These are phyloP conservation scores for Peronospora destructor DNA, from an alignment of 352 stramenopile species.

Conservation along the genomic window DNA sequence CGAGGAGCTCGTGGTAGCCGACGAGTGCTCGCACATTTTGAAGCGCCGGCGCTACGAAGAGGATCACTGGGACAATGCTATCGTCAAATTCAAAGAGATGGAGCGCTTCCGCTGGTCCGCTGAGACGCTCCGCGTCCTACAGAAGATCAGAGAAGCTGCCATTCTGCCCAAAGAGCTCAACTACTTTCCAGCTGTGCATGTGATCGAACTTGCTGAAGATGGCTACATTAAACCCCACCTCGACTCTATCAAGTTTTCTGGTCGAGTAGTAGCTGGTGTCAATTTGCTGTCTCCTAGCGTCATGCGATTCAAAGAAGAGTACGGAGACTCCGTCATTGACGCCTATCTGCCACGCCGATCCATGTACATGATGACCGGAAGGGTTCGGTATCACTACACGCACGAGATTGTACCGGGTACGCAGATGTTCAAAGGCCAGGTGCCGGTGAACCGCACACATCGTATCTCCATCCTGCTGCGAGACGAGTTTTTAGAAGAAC, in stretches of 20 bases:
- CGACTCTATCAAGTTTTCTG: slow-evolving; percentile 86
- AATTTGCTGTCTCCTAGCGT: slow-evolving; percentile 73
- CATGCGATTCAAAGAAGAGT: slow-evolving; percentile 82
- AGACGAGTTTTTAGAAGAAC: slow-evolving; percentile 50
- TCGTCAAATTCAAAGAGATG: slow-evolving; percentile 88
- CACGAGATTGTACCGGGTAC: slow-evolving; percentile 72
- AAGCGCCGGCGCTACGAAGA: slow-evolving; percentile 68
- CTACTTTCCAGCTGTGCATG: slow-evolving; percentile 73
- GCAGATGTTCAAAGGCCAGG: slow-evolving; percentile 46
- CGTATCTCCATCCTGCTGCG: slow-evolving; percentile 83
- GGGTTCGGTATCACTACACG: slow-evolving; percentile 81
- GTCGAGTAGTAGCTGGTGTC: slow-evolving; percentile 66
- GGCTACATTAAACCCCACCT: slow-evolving; percentile 83
- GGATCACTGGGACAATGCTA: slow-evolving; percentile 80
- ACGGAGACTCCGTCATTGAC: slow-evolving; percentile 63
- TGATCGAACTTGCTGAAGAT: slow-evolving; percentile 76
- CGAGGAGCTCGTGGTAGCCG: slow-evolving; percentile 59
- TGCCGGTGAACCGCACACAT: slow-evolving; percentile 60
- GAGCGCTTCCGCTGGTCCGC: slow-evolving; percentile 73
- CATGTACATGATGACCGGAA: slow-evolving; percentile 84
- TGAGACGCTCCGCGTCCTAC: slow-evolving; percentile 57
- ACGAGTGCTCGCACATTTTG: slow-evolving; percentile 65
- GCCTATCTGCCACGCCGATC: slow-evolving; percentile 61
- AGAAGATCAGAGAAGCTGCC: slow-evolving; percentile 49
- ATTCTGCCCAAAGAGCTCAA: slow-evolving; percentile 54